A percentile compares a stretch with the other conserved stretches of the same genome.
Conservation (phyloP, 805 yeast species). For the Kregervanrija pseudodelftensis region DNA sequence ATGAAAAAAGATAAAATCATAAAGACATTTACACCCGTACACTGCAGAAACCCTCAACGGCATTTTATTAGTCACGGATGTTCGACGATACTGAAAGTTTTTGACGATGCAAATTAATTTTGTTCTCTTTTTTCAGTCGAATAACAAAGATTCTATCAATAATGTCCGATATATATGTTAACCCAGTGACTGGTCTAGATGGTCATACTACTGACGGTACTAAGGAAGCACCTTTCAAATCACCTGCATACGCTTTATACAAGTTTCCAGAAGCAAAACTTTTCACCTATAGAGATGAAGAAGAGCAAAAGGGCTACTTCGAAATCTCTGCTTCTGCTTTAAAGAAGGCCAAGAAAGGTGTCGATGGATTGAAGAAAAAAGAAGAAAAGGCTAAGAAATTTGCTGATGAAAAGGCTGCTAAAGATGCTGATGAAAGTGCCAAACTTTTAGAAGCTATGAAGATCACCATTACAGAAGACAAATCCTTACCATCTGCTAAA, state of each 20-base stretch:
- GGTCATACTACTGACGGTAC: conserved; percentile 53
- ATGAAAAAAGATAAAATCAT: too few species aligned
- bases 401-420: conserved; percentile 43
- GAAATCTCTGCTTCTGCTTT: conserved; percentile 86
- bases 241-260: conserved; percentile 77
- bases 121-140: conserved; percentile 2
- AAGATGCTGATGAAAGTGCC: conserved; percentile 65
- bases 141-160: neutral
- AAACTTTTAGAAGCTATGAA: conserved; percentile 73
- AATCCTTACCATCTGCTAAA: conserved; percentile 60
- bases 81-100: too few species aligned
- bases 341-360: conserved; percentile 95
- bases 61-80: too few species aligned
- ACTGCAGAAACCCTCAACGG: too few species aligned
- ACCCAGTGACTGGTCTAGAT: conserved; percentile 70
- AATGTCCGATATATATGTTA: conserved; percentile 46
- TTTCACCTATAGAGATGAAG: conserved; percentile 53
- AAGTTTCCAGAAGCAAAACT: conserved; percentile 42
- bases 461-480: conserved; percentile 69
- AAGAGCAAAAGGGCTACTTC: conserved; percentile 49
- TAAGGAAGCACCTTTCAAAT: conserved; percentile 63
- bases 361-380: conserved; percentile 82
- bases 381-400: conserved; percentile 59
- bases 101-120: neutral
- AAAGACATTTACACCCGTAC: too few species aligned